Evolutionary conservation across 306 rosid genomes (phyloP), one percentile per base, ranked within the genome.

Genomic region (Myrica gale): DNA sequence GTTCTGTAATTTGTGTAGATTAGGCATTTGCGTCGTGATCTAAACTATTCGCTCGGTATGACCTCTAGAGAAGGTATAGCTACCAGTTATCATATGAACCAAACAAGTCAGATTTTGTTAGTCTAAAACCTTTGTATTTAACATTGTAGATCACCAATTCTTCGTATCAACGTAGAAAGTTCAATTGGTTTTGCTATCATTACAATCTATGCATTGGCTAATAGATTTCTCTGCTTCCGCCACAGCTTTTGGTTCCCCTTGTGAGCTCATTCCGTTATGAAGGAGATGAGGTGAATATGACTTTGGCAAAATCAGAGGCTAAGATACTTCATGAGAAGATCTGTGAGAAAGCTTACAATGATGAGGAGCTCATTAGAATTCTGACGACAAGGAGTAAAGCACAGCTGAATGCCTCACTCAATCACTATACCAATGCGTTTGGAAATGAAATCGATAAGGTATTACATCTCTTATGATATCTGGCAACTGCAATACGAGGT

Each of bases 221-320:
- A 48, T 47, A 45, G 48, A 9, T 20, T 9, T 17, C 5, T 45
- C 47, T 6, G 10, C 48, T 72, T 78, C 5, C 43, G 56, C 39
- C 54, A 71, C 79, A 94, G 98, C 94, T 94, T 82, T 84, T 91
- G 91, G 90, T 91, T 78, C 90, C 91, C 76, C 94, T 94, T 62
- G 85, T 92, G 81, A 86, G 83, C 83, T 70, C 81, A 62, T 83
- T 81, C 81, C 84, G 96, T 71, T 94, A 91, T 0, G 97, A 88
- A 61, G 98, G 98, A 70, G 96, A 86, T 73, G 98, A 93, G 78
- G 93, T 91, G 80, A 87, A 82, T 76, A 75, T 73, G 76, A 69
- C 71, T 63, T 78, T 88, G 78, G 96, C 92, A 76, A 88, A 85
- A 77, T 82, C 93, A 71, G 97, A 92, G 81, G 93, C 96, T 54